Conservation (phyloP, 495 filamentous ascomycete species). For the Geopyxis carbonaria region DNA sequence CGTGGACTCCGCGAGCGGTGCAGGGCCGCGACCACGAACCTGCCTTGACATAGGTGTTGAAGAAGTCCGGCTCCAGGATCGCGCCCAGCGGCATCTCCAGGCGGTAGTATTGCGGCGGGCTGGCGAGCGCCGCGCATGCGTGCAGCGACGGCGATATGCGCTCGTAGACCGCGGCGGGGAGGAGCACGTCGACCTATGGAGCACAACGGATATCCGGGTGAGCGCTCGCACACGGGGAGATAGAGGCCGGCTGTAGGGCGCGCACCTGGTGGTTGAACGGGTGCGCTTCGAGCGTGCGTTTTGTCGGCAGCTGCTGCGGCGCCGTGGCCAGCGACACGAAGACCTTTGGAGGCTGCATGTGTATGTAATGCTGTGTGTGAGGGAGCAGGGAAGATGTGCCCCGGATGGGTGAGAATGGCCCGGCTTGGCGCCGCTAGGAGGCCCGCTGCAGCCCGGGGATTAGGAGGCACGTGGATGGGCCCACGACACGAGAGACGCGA, state of each 20-base stretch:
- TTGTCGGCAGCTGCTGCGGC: constrained; percentile 60
- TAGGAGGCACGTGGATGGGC: too few species aligned
- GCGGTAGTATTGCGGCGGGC: constrained; percentile 39
- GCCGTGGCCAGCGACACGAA: constrained; percentile 50
- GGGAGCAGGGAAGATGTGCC: not conserved
- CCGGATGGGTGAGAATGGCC: too few species aligned
- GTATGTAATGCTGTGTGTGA: constrained; percentile 9
- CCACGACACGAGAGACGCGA: too few species aligned
- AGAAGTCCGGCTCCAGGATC: constrained; percentile 61
- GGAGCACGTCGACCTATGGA: constrained; percentile 50
- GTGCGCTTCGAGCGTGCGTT: constrained; percentile 45
- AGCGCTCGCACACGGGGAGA: not conserved
- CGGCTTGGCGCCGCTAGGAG: too few species aligned
- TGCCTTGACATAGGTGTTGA: constrained; percentile 69
- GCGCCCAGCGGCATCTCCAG: constrained; percentile 59
- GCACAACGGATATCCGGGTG: too few species aligned
- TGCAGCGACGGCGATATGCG: constrained; percentile 39
- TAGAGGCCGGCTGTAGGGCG: not conserved
- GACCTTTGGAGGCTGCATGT: constrained; percentile 43
- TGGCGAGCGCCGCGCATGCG: constrained; percentile 25
- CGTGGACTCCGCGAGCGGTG: constrained; percentile 1
- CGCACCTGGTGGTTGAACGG: constrained; percentile 61
- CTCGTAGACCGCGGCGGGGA: constrained; percentile 50
- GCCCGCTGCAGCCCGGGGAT: too few species aligned
- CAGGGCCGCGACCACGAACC: constrained; percentile 34